These are phyloP conservation scores for Polygonum aviculare DNA, from an alignment of 148 eudicot genomes.

Conservation along the genomic window DNA sequence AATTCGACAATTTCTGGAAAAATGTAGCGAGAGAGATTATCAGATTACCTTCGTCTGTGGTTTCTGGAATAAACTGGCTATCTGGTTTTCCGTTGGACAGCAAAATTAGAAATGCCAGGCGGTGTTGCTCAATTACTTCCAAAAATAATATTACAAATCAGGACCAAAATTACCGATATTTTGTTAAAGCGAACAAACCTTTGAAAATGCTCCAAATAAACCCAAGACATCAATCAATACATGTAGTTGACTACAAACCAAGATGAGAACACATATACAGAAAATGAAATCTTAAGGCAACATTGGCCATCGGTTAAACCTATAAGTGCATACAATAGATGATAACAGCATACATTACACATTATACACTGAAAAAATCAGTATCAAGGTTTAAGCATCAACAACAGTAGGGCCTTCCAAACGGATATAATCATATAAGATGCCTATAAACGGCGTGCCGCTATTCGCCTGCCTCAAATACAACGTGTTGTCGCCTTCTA, in stretches of 20 bases:
- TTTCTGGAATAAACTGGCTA: not conserved
- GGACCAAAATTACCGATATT: too few relatives aligned
- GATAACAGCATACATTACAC: not conserved
- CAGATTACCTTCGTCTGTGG: not conserved
- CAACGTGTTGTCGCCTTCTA: constrained; percentile 20
- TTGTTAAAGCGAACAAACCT: too few relatives aligned
- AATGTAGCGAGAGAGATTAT: not conserved
- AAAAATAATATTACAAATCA: too few relatives aligned
- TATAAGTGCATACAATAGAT: not conserved
- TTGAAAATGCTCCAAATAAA: too few relatives aligned
- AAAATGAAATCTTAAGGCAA: too few relatives aligned
- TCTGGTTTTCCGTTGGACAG: not conserved
- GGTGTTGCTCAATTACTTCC: not conserved
- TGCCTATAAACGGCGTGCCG: constrained; percentile 21
- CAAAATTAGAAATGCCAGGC: not conserved
- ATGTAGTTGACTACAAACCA: too few relatives aligned
- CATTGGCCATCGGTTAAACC: not conserved
- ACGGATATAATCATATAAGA: constrained; percentile 32
- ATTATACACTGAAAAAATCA: not conserved
- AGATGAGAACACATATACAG: too few relatives aligned
- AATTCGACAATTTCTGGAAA: not conserved
- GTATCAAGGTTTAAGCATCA: not conserved
- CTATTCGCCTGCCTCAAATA: constrained; percentile 24
- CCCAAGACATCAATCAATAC: not conserved
- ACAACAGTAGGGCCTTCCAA: constrained; percentile 22